A percentile compares a stretch with the other conserved stretches of the same genome.
These are phyloP conservation scores for Zymoseptoria brevis DNA, from an alignment of 2,329 filamentous ascomycete genomes.

Conservation along the genomic window DNA sequence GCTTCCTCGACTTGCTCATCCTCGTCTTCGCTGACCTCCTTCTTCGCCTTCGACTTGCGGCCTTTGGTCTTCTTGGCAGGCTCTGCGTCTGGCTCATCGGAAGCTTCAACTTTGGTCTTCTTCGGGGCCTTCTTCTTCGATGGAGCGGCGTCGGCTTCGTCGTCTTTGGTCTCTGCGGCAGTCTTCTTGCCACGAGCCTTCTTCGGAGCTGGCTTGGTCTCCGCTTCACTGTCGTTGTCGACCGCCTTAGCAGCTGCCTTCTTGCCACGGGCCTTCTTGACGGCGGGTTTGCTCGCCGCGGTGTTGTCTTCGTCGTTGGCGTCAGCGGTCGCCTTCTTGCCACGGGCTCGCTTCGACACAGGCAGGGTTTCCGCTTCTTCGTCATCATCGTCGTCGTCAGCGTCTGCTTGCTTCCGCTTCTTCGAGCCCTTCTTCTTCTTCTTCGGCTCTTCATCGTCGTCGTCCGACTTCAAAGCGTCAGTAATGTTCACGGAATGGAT, in stretches of 20 bases:
- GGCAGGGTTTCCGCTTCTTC: conserved; percentile 15
- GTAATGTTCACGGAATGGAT: not conserved
- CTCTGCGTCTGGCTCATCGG: conserved; percentile 12
- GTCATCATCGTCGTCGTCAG: conserved; percentile 24
- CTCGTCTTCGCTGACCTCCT: conserved; percentile 16
- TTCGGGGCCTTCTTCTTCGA: conserved; percentile 11
- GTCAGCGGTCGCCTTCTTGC: conserved; percentile 12
- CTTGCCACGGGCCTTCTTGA: conserved; percentile 17
- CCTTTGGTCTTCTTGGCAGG: conserved; percentile 10
- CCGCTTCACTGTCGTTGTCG: conserved; percentile 25
- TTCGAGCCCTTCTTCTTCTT: conserved; percentile 18
- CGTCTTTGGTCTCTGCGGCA: conserved; percentile 9
- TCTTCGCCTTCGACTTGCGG: not conserved
- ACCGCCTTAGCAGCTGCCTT: conserved; percentile 11
- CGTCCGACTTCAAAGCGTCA: not conserved
- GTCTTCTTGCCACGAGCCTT: conserved; percentile 19
- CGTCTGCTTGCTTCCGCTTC: conserved; percentile 12
- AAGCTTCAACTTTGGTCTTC: conserved; percentile 11
- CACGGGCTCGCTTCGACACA: conserved; percentile 15
- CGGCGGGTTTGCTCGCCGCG: conserved; percentile 8
- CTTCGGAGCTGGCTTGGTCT: conserved; percentile 13
- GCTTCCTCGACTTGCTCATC: conserved; percentile 11
- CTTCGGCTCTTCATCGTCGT: not conserved
- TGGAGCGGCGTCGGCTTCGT: conserved; percentile 7
- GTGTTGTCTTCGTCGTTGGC: conserved; percentile 25